Conservation (phyloP, 1,284 basidiomycete genomes). For the Cutaneotrichosporon sp. region DNA sequence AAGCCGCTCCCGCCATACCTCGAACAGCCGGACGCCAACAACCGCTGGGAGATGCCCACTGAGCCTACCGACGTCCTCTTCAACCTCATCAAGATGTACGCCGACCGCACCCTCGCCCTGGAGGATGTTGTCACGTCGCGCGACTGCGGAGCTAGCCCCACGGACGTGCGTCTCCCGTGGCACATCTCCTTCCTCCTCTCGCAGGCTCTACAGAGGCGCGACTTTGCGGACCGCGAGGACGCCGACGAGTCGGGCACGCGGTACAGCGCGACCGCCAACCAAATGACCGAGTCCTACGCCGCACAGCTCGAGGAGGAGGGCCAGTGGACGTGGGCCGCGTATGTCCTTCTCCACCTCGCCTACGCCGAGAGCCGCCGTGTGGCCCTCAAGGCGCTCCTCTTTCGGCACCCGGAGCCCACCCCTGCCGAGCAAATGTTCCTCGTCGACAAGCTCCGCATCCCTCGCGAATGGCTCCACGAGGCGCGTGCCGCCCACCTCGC, state of each 20-base stretch:
- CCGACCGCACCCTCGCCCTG: conserved; percentile 59
- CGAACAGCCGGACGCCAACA: conserved; percentile 49
- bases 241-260: conserved; percentile 59
- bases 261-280: conserved; percentile 78
- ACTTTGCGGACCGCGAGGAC: conserved; percentile 74
- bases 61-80: conserved; percentile 69
- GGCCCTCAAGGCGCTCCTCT: conserved; percentile 77
- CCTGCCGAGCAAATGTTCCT: conserved; percentile 75
- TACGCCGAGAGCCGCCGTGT: conserved; percentile 70
- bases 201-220: conserved; percentile 74
- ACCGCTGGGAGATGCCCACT: conserved; percentile 50
- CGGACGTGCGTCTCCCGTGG: conserved; percentile 86
- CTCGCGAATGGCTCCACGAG: conserved; percentile 81
- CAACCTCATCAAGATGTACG: conserved; percentile 75
- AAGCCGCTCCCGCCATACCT: conserved; percentile 71
- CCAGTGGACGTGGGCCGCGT: conserved; percentile 81
- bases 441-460: conserved; percentile 74
- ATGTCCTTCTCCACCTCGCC: conserved; percentile 88
- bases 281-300: conserved; percentile 80
- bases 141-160: conserved; percentile 72
- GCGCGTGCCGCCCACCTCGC: conserved; percentile 49
- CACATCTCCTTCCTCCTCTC: conserved; percentile 89
- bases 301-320: conserved; percentile 80
- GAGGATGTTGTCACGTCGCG: conserved; percentile 62
- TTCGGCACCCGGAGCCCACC: conserved; percentile 68